These are phyloP conservation scores for Phytopythium ostracodes DNA, from an alignment of 352 stramenopile genomes.

Conservation along the genomic window DNA sequence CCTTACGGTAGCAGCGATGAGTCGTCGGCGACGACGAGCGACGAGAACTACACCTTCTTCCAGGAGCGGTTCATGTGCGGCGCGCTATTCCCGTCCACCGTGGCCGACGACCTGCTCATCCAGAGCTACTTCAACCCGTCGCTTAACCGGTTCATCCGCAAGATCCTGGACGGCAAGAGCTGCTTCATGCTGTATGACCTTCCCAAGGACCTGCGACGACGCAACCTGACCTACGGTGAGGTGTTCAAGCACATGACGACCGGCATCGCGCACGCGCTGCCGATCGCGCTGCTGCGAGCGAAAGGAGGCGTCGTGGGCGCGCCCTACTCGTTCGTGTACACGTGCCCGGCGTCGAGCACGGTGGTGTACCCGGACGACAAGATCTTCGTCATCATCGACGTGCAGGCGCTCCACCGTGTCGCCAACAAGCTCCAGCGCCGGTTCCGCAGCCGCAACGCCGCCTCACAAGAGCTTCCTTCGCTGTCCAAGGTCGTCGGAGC, in stretches of 20 bases:
- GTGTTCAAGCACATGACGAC: constrained; percentile 79
- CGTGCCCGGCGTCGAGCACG: constrained; percentile 53
- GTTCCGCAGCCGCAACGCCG: constrained; percentile 41
- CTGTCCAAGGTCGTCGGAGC: constrained; percentile 10
- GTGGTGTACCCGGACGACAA: constrained; percentile 71
- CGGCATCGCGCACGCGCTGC: constrained; percentile 61
- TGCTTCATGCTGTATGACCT: constrained; percentile 84
- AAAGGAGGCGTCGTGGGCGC: constrained; percentile 41
- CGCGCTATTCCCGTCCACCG: constrained; percentile 73
- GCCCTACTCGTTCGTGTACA: constrained; percentile 81
- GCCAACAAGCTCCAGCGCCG: constrained; percentile 73
- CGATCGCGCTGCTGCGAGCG: constrained; percentile 68
- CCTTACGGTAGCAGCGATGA: constrained; percentile 5
- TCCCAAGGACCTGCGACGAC: constrained; percentile 44
- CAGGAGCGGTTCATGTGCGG: constrained; percentile 85
- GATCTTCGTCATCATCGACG: constrained; percentile 79
- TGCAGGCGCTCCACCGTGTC: constrained; percentile 61
- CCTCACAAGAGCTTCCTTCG: constrained; percentile 1
- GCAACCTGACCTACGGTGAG: constrained; percentile 54
- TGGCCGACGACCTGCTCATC: constrained; percentile 78
- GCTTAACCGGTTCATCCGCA: constrained; percentile 79
- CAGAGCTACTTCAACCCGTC: constrained; percentile 88
- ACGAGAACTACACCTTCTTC: constrained; percentile 80
- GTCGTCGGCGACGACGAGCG: constrained; percentile 32
- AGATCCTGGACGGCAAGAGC: constrained; percentile 81